Evolutionary conservation across 805 yeast genomes (phyloP).

Genomic region (Candida odintsovae): DNA sequence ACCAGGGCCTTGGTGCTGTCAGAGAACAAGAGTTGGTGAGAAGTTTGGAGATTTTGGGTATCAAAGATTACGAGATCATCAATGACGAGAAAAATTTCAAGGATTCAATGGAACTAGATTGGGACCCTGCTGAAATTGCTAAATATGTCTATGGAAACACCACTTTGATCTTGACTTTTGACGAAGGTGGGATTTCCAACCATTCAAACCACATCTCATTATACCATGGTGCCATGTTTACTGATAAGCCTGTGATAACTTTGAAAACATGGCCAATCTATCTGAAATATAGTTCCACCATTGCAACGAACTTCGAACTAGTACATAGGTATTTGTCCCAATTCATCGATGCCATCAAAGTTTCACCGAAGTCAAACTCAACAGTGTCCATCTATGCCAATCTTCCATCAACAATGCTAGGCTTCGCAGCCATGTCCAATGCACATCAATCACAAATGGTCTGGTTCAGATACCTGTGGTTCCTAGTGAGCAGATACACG

Average conservation of each 20-base stretch:
- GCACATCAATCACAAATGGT: slow-evolving; percentile 90
- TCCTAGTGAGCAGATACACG: slow-evolving; percentile 69
- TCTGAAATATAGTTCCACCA: slow-evolving; percentile 45
- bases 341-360: too few relatives aligned
- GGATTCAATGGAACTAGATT: slow-evolving; percentile 64
- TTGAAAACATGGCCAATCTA: slow-evolving; percentile 28
- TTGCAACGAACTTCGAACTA: slow-evolving; percentile 11
- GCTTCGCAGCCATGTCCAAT: slow-evolving; percentile 67
- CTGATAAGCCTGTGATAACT: slow-evolving; percentile 17
- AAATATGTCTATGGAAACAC: slow-evolving; percentile 28
- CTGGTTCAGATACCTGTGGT: slow-evolving; percentile 93
- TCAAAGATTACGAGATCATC: slow-evolving; percentile 37
- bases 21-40: slow-evolving; percentile 54
- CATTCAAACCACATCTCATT: slow-evolving; percentile 84
- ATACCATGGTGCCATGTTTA: slow-evolving; percentile 34
- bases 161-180: slow-evolving; percentile 67
- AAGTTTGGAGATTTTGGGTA: slow-evolving; percentile 51
- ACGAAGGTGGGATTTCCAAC: slow-evolving; percentile 70
- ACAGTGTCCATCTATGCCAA: slow-evolving; percentile 30
- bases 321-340: neutral
- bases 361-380: neutral
- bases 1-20: slow-evolving; percentile 61
- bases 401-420: slow-evolving; percentile 23
- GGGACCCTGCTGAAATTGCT: slow-evolving; percentile 50
- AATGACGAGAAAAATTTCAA: slow-evolving; percentile 40